A percentile compares a stretch with the other conserved stretches of the same genome.
Evolutionary conservation across 768 basidiomycete species (phyloP).

Genomic region (Suillus hirtellus): DNA sequence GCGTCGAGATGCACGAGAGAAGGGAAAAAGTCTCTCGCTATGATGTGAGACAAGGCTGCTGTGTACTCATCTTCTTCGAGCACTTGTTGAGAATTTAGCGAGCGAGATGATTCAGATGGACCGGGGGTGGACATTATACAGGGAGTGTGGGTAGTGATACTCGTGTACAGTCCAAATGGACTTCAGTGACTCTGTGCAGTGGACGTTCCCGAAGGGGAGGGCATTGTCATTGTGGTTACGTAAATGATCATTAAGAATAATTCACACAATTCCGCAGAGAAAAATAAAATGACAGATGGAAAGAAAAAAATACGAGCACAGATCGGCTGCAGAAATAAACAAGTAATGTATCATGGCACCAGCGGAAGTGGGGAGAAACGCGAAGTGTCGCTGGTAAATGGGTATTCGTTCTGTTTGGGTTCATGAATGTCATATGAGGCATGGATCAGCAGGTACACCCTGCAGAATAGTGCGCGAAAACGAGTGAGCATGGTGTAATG

Average conservation of each 20-base stretch:
- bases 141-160: background rate
- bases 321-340: constrained; percentile 4
- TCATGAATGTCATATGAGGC: constrained; percentile 27
- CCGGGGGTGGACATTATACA: constrained; percentile 33
- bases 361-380: constrained; percentile 8
- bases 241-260: constrained; percentile 12
- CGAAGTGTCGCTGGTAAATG: constrained; percentile 9
- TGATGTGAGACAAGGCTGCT: constrained; percentile 84
- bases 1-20: constrained; percentile 88
- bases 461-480: constrained; percentile 11
- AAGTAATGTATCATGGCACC: constrained; percentile 11
- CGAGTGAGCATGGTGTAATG: constrained; percentile 18
- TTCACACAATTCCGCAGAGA: constrained; percentile 12
- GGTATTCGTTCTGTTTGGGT: constrained; percentile 14
- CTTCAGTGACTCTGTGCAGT: background rate
- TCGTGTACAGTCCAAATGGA: background rate
- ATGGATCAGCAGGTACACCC: constrained; percentile 22
- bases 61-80: constrained; percentile 97
- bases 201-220: background rate
- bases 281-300: constrained; percentile 8
- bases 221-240: background rate
- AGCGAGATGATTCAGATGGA: constrained; percentile 42
- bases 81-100: constrained; percentile 69
- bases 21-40: constrained; percentile 97
- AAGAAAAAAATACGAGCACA: constrained; percentile 1